Conservation (phyloP, 345 rosid genomes). For the Gossypium arboreum region DNA sequence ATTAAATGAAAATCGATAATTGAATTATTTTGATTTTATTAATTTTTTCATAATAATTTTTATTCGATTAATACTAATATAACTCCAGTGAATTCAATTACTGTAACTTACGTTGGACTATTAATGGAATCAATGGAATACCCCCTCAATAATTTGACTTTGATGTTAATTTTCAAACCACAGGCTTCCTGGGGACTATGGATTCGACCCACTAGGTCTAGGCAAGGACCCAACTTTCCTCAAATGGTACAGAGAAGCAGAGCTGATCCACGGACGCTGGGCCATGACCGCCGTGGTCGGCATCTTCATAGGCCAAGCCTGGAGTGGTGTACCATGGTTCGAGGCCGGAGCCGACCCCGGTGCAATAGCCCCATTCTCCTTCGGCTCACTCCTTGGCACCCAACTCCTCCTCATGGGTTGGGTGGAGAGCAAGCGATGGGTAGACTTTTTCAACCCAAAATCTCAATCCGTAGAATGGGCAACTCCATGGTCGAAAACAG, state of each 20-base stretch:
- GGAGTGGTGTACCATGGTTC: constrained; percentile 97
- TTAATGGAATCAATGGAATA: too few species aligned
- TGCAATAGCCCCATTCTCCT: constrained; percentile 86
- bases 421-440: constrained; percentile 99
- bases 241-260: constrained; percentile 94
- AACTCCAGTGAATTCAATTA: too few species aligned
- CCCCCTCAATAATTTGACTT: too few species aligned
- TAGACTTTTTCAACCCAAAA: constrained; percentile 89
- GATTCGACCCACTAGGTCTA: constrained; percentile 88
- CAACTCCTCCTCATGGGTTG: constrained; percentile 95
- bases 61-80: too few species aligned
- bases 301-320: constrained; percentile 85
- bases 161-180: not conserved
- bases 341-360: constrained; percentile 92
- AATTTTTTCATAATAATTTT: too few species aligned
- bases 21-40: too few species aligned
- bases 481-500: constrained; percentile 85
- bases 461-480: constrained; percentile 97
- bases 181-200: constrained; percentile 91
- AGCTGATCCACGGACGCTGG: constrained; percentile 97
- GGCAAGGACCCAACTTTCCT: constrained; percentile 96
- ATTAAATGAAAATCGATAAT: too few species aligned
- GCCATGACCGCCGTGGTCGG: constrained; percentile 90
- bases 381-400: constrained; percentile 83
- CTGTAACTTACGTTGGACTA: too few species aligned